Percentiles rank a stretch among this genome's conserved stretches.
Conservation (phyloP, 2,329 filamentous ascomycete genomes). For the Ceratocystis albifundus region DNA sequence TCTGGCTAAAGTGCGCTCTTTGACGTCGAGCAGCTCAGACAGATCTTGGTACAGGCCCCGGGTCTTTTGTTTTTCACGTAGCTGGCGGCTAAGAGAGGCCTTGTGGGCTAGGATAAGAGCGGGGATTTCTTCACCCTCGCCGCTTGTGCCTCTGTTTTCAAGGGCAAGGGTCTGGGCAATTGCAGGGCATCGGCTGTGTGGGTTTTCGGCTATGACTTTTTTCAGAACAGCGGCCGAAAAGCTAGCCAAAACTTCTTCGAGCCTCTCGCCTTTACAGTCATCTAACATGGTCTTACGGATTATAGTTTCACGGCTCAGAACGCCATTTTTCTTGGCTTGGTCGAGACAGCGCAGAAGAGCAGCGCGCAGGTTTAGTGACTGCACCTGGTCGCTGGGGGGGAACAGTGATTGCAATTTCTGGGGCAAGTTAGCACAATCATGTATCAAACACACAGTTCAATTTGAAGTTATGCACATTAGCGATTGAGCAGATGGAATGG, state of each 20-base stretch:
- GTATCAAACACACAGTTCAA: too few relatives aligned
- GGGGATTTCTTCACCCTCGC: conserved; percentile 44
- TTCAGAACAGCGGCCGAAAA: conserved; percentile 79
- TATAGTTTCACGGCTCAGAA: conserved; percentile 65
- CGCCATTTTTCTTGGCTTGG: conserved; percentile 75
- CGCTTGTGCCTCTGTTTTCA: conserved; percentile 47
- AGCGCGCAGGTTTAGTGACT: conserved; percentile 80
- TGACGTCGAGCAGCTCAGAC: conserved; percentile 49
- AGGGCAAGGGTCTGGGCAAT: conserved; percentile 45
- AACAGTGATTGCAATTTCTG: conserved; percentile 86
- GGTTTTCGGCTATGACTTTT: conserved; percentile 40
- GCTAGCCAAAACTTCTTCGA: conserved; percentile 72
- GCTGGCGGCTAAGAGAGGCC: conserved; percentile 47
- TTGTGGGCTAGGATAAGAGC: conserved; percentile 64
- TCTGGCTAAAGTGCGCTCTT: conserved; percentile 46
- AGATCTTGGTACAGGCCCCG: conserved; percentile 52
- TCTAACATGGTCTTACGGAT: conserved; percentile 92
- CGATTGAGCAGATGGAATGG: too few relatives aligned
- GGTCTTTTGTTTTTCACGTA: conserved; percentile 50
- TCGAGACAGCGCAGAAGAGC: conserved; percentile 72
- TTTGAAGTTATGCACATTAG: too few relatives aligned
- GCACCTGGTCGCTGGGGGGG: conserved; percentile 76
- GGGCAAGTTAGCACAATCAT: conserved; percentile 14
- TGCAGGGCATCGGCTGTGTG: conserved; percentile 35
- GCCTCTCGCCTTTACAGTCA: conserved; percentile 82